Conservation (phyloP, 768 basidiomycete species). For the Agrocybe pediades region DNA sequence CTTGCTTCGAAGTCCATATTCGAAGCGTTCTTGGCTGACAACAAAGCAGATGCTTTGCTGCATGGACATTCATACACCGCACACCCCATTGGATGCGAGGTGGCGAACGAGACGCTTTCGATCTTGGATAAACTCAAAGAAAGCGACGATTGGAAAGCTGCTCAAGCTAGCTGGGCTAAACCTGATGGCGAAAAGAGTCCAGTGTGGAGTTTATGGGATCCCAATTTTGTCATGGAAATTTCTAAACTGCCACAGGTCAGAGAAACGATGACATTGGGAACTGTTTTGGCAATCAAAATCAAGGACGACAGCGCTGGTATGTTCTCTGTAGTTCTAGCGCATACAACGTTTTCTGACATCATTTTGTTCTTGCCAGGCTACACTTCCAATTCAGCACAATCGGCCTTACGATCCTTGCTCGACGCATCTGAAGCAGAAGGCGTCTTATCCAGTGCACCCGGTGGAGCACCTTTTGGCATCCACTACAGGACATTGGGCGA, state of each 20-base stretch:
- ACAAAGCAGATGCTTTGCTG: slow-evolving; percentile 83
- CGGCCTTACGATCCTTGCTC: slow-evolving; percentile 55
- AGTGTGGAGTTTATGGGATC: slow-evolving; percentile 91
- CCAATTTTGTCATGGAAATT: slow-evolving; percentile 62
- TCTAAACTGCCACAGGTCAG: slow-evolving; percentile 60
- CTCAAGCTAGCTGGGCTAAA: slow-evolving; percentile 59
- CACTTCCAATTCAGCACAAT: slow-evolving; percentile 65
- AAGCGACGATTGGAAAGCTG: slow-evolving; percentile 59
- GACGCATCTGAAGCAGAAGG: slow-evolving; percentile 20
- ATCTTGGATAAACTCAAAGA: slow-evolving; percentile 54
- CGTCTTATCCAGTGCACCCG: slow-evolving; percentile 43
- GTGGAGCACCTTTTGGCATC: slow-evolving; percentile 63
- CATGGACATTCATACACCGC: slow-evolving; percentile 98
- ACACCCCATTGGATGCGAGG: slow-evolving; percentile 89
- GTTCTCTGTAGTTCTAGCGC: slow-evolving; percentile 11
- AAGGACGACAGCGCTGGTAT: slow-evolving; percentile 57
- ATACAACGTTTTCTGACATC: background rate
- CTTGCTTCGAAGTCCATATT: slow-evolving; percentile 83
- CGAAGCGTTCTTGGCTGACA: slow-evolving; percentile 70
- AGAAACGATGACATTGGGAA: slow-evolving; percentile 86
- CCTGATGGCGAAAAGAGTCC: slow-evolving; percentile 21
- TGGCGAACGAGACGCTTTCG: slow-evolving; percentile 79
- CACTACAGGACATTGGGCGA: slow-evolving; percentile 90
- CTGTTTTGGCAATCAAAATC: slow-evolving; percentile 79
- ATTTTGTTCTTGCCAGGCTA: slow-evolving; percentile 40